Evolutionary conservation across 2,329 filamentous ascomycete genomes (phyloP).

Genomic region (Elsinoe australis): DNA sequence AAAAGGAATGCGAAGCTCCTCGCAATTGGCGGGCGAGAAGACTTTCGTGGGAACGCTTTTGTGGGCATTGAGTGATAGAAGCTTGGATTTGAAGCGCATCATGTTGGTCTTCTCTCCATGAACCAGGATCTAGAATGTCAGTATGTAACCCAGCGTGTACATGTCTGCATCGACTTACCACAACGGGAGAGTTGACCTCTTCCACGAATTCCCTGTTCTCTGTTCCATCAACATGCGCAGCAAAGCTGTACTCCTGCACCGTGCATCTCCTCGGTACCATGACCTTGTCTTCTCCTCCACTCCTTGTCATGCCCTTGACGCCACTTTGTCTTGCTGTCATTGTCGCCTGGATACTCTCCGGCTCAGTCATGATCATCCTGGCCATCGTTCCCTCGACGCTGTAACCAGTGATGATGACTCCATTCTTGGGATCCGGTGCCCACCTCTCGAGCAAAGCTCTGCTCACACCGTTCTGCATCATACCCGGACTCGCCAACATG

Average conservation of each 20-base stretch:
- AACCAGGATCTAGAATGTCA: constrained; percentile 65
- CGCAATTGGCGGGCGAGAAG: constrained; percentile 87
- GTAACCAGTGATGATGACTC: constrained; percentile 97
- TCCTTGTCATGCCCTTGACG: constrained; percentile 55
- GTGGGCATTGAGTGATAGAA: constrained; percentile 81
- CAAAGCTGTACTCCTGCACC: constrained; percentile 90
- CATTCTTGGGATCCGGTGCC: constrained; percentile 93
- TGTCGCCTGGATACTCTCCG: constrained; percentile 87
- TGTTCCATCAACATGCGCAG: constrained; percentile 89
- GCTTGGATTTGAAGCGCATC: constrained; percentile 91
- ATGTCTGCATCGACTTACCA: constrained; percentile 53
- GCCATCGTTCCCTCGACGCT: constrained; percentile 98
- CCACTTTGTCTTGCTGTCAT: constrained; percentile 53
- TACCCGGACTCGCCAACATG: constrained; percentile 95
- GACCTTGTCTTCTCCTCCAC: constrained; percentile 66
- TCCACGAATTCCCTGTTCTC: constrained; percentile 98
- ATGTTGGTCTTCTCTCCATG: constrained; percentile 97
- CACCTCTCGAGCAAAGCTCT: constrained; percentile 87
- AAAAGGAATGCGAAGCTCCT: constrained; percentile 91
- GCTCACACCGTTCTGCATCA: constrained; percentile 95
- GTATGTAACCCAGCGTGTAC: constrained; percentile 10
- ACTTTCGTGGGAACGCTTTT: constrained; percentile 81
- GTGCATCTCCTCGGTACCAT: constrained; percentile 90
- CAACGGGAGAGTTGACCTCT: constrained; percentile 81
- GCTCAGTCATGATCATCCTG: constrained; percentile 88